Evolutionary conservation across 495 filamentous ascomycete species (phyloP).

Genomic region (Sphaerosporella brunnea): DNA sequence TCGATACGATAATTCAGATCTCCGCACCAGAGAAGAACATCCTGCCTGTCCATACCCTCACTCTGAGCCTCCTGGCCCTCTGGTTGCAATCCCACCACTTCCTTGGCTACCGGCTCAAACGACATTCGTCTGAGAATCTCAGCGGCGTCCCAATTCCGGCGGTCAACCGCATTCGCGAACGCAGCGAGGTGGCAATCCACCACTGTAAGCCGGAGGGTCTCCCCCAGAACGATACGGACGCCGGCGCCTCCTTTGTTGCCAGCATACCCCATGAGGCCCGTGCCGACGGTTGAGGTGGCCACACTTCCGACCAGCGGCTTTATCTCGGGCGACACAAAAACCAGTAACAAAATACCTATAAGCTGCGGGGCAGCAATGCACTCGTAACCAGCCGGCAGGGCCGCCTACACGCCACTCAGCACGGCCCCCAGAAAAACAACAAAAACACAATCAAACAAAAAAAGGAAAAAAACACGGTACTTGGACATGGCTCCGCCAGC

Average conservation of each 20-base stretch:
- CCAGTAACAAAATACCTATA: conserved; percentile 64
- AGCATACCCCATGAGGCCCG: conserved; percentile 76
- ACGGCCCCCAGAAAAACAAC: too few relatives aligned
- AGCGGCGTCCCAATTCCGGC: conserved; percentile 74
- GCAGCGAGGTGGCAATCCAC: conserved; percentile 82
- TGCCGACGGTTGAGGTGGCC: conserved; percentile 61
- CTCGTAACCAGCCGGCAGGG: conserved; percentile 58
- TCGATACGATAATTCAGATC: conserved; percentile 93
- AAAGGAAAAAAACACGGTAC: conserved; percentile 6
- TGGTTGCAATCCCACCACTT: conserved; percentile 32
- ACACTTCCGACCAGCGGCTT: conserved; percentile 54
- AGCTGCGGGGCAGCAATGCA: conserved; percentile 67
- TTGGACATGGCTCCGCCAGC: conserved; percentile 46
- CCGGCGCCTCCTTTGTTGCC: conserved; percentile 89
- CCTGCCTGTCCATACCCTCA: conserved; percentile 71
- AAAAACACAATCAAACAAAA: too few relatives aligned
- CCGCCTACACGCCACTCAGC: too few relatives aligned
- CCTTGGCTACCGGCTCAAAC: conserved; percentile 51
- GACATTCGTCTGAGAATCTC: conserved; percentile 56
- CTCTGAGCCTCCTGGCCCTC: conserved; percentile 17
- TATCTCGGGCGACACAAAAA: conserved; percentile 65
- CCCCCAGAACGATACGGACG: conserved; percentile 68
- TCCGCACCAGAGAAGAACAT: conserved; percentile 91
- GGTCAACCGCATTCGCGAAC: conserved; percentile 60
- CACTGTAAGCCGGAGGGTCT: conserved; percentile 74